phyloP scores from a whole-genome alignment of 78 protist species.

The Speleostelium caveatum region DNA sequence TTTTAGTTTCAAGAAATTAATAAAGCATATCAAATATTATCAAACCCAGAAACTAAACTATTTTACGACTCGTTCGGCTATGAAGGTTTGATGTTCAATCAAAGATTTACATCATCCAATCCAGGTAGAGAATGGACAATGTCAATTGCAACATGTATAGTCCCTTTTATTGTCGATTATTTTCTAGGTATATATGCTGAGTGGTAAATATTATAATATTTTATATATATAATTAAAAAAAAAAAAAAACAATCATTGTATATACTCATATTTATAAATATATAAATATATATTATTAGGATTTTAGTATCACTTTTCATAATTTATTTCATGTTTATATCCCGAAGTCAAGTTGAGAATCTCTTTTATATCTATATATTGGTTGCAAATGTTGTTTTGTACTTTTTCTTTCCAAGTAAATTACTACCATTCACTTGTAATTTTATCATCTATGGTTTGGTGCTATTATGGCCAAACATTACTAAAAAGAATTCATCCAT shows the following conservation, averaged over 20 bases:
- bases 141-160: conserved; percentile 16
- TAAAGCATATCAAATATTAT: conserved; percentile 69
- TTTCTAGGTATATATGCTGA: conserved; percentile 42
- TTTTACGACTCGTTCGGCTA: conserved; percentile 69
- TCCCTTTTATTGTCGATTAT: conserved; percentile 47
- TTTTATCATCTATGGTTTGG: conserved; percentile 52
- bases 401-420: conserved; percentile 53
- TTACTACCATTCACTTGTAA: conserved; percentile 41
- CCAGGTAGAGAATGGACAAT: conserved; percentile 45
- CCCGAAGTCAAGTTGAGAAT: conserved; percentile 28
- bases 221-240: too few species aligned
- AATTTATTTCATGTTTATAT: conserved; percentile 34
- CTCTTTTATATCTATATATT: conserved; percentile 37
- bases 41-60: conserved; percentile 58
- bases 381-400: conserved; percentile 31
- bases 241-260: too few species aligned
- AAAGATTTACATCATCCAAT: conserved; percentile 13
- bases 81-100: conserved; percentile 67
- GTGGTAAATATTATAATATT: conserved; percentile 12
- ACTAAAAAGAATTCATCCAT: conserved; percentile 51
- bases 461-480: conserved; percentile 63
- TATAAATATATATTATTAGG: conserved; percentile 12
- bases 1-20: conserved; percentile 53
- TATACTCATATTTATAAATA: too few species aligned
- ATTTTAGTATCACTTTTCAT: conserved; percentile 69